Evolutionary conservation across 2,329 filamentous ascomycete genomes (phyloP), one percentile per base, ranked within the genome.

Genomic region (Capronia americana): DNA sequence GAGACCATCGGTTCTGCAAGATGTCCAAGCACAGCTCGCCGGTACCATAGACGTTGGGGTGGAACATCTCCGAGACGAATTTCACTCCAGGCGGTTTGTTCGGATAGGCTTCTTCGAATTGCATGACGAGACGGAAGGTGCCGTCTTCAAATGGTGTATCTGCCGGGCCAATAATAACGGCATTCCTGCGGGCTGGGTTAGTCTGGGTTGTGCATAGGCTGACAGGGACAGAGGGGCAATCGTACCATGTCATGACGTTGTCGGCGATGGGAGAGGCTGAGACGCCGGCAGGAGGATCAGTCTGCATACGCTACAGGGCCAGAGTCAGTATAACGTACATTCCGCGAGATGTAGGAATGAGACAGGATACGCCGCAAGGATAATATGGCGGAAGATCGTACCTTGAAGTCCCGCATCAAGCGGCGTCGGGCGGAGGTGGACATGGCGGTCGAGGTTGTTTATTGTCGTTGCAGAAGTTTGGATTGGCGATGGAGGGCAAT

Each of bases 381-480:
- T 14, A 17, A 14, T 30, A 14, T 30, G 57, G 46, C 26, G 30
- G 46, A 51, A 30, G 58, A 17, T 46, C 87, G 67, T 79, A 96
- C 93, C 91, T 98, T 98, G 87, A 98, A 98, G 84, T 98, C 95
- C 79, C 95, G 92, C 95, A 99, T 98, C 79, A 99, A 85, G 78
- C 95, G 92, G 78, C 95, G 92, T 78, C 95, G 91, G 73, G 95
- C 95, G 73, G 94, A 91, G 70, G 95, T 98, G 75, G 94, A 98
- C 94, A 92, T 93, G 73, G 72, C 82, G 77, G 68, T 61, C 66
- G 38, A n/a, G 12, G 59, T 17, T 17, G 14, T 28, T 6, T 26
- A 17, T 32, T 50, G 28, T 34, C n/a, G 17, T 20, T 2, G 44
- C 6, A 30, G 5, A 38, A 10, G 26, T n/a, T 14, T 7, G 50